Conservation (phyloP, 2,329 filamentous ascomycete genomes). For the Paraconiothyrium sp. region DNA sequence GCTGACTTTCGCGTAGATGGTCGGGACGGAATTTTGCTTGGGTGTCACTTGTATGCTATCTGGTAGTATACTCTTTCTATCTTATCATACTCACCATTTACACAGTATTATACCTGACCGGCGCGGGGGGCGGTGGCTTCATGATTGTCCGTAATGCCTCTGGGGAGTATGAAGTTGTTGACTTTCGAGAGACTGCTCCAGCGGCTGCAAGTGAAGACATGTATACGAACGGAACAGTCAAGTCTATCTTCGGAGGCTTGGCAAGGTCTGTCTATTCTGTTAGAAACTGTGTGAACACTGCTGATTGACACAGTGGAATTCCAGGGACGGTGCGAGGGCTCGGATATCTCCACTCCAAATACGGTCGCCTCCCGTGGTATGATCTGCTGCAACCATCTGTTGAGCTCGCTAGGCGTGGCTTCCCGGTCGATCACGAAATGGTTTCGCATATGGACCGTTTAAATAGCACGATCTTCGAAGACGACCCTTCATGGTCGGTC, state of each 20-base stretch:
- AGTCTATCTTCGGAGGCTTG: slow-evolving; percentile 86
- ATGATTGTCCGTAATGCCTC: too few species aligned
- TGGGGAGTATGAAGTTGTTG: slow-evolving; percentile 75
- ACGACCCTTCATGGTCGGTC: slow-evolving; percentile 64
- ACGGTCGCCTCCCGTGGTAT: slow-evolving; percentile 66
- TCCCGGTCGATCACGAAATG: slow-evolving; percentile 76
- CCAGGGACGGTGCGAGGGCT: slow-evolving; percentile 81
- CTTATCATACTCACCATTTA: too few species aligned
- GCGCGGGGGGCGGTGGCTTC: too few species aligned
- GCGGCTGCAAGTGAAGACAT: slow-evolving; percentile 74
- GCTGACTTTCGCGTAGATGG: too few species aligned
- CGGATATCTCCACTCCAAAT: slow-evolving; percentile 77
- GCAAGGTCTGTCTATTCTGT: too few species aligned
- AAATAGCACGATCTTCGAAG: slow-evolving; percentile 64
- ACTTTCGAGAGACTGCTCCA: slow-evolving; percentile 86
- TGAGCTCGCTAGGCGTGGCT: slow-evolving; percentile 65
- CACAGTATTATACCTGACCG: too few species aligned
- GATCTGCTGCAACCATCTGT: slow-evolving; percentile 78
- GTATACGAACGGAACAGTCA: slow-evolving; percentile 74
- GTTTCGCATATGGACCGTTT: slow-evolving; percentile 73
- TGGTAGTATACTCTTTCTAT: too few species aligned
- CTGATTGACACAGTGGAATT: slow-evolving; percentile 67
- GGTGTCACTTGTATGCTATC: too few species aligned
- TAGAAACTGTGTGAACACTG: too few species aligned
- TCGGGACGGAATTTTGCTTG: slow-evolving; percentile 58